phyloP scores from a whole-genome alignment of 2,329 filamentous ascomycete species.

The Talaromyces sp. region DNA sequence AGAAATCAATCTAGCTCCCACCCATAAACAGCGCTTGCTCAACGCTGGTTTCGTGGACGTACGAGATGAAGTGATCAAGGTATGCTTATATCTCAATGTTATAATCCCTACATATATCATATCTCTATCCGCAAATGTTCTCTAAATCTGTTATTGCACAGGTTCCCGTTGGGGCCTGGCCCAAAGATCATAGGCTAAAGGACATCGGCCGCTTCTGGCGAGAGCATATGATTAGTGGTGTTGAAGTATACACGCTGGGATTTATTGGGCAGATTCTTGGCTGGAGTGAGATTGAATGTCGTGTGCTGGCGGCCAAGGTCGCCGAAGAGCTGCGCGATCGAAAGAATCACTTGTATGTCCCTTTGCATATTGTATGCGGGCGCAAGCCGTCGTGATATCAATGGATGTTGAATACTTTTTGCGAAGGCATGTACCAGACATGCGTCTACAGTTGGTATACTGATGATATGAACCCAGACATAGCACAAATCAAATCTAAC shows the following conservation, averaged over 20 bases:
- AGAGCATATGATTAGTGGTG: constrained; percentile 13
- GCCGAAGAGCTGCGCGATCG: constrained; percentile 23
- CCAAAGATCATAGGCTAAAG: constrained; percentile 42
- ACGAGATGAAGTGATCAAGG: constrained; percentile 25
- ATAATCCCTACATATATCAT: not conserved
- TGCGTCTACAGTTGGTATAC: not conserved
- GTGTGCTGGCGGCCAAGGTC: constrained; percentile 24
- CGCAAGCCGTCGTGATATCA: constrained; percentile 17
- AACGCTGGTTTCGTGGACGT: constrained; percentile 49
- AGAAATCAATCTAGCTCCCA: constrained; percentile 23
- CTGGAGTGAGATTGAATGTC: constrained; percentile 22
- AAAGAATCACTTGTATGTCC: constrained; percentile 22
- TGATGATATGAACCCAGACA: not conserved
- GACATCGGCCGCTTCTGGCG: constrained; percentile 33
- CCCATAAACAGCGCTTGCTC: constrained; percentile 34
- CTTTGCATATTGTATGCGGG: constrained; percentile 7
- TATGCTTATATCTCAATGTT: not conserved
- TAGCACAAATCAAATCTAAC: too few relatives aligned
- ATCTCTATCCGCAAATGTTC: not conserved
- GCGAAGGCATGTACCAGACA: too few relatives aligned
- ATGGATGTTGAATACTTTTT: not conserved
- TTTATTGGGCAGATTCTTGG: constrained; percentile 21
- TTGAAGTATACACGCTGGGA: constrained; percentile 19
- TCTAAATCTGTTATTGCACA: constrained; percentile 25
- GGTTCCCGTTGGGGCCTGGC: constrained; percentile 43